Evolutionary conservation across 2,329 filamentous ascomycete genomes (phyloP).

Genomic region (Paracorniculantispora psalliotae): DNA sequence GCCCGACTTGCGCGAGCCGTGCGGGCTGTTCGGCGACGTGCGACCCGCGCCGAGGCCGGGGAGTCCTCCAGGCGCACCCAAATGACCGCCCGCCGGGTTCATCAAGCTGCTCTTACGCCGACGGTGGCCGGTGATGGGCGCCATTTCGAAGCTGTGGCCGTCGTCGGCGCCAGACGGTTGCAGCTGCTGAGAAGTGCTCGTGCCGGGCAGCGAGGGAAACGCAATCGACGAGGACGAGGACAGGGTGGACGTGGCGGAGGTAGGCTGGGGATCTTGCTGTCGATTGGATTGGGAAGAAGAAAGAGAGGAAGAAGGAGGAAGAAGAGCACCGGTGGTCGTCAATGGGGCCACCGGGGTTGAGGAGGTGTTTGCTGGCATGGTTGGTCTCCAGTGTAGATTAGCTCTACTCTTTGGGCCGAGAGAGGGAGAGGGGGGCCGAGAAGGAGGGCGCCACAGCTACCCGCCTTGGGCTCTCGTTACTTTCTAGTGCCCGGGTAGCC

Average conservation of each 20-base stretch:
- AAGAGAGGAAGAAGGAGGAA: not conserved
- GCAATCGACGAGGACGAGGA: constrained; percentile 7
- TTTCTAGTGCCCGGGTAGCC: not conserved
- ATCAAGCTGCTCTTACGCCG: constrained; percentile 53
- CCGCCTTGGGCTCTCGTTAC: not conserved
- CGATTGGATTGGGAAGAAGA: not conserved
- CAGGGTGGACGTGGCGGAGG: not conserved
- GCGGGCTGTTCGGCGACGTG: constrained; percentile 21
- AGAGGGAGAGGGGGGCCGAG: not conserved
- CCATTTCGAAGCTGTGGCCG: constrained; percentile 49
- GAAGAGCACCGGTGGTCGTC: constrained; percentile 3
- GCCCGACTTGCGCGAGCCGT: constrained; percentile 16
- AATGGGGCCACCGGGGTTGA: not conserved
- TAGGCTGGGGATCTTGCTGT: not conserved
- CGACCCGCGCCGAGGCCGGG: too few relatives aligned
- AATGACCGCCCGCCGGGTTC: constrained; percentile 30
- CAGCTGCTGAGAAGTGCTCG: constrained; percentile 2
- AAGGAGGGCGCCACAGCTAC: not conserved
- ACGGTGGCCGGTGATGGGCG: constrained; percentile 48
- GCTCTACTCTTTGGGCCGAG: not conserved
- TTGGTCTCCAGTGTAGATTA: not conserved
- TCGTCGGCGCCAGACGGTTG: not conserved
- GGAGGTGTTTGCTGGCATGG: not conserved
- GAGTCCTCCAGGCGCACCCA: constrained; percentile 22
- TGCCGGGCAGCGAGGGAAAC: constrained; percentile 7